A percentile compares a stretch with the other conserved stretches of the same genome.
Evolutionary conservation across 257 asterid genomes (phyloP).

Genomic region (Gentiana dahurica): DNA sequence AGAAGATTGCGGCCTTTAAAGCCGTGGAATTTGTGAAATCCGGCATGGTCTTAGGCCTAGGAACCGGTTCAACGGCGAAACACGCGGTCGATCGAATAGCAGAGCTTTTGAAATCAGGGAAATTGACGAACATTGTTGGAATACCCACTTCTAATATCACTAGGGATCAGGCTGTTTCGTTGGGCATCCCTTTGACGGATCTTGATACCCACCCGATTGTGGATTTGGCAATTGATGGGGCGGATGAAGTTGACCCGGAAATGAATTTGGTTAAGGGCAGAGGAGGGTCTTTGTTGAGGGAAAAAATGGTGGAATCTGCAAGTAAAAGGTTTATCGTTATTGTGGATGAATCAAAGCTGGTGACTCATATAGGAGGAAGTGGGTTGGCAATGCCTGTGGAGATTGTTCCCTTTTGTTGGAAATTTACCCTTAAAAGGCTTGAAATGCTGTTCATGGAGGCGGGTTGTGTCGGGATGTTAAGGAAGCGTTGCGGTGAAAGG

Average conservation of each 20-base stretch:
- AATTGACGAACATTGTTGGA: constrained; percentile 26
- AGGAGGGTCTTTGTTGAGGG: constrained; percentile 36
- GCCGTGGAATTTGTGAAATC: constrained; percentile 37
- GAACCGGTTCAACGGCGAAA: constrained; percentile 40
- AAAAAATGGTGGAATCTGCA: constrained; percentile 34
- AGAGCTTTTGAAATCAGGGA: constrained; percentile 22
- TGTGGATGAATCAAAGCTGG: constrained; percentile 35
- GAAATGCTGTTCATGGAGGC: constrained; percentile 39
- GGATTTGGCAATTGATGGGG: constrained; percentile 37
- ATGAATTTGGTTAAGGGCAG: constrained; percentile 40
- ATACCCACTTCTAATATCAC: constrained; percentile 33
- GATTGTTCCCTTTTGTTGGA: constrained; percentile 33
- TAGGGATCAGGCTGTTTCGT: constrained; percentile 19
- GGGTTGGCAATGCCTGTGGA: constrained; percentile 42
- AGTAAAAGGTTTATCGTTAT: constrained; percentile 30
- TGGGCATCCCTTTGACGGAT: constrained; percentile 31
- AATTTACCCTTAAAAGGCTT: constrained; percentile 22
- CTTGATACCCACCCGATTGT: constrained; percentile 22
- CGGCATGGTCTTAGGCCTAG: constrained; percentile 38
- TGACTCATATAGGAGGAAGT: constrained; percentile 25
- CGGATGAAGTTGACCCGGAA: constrained; percentile 37
- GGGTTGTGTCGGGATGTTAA: constrained; percentile 27
- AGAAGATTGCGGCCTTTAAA: constrained; percentile 30
- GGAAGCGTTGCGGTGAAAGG: constrained; percentile 6
- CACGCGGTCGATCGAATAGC: constrained; percentile 30